Base-by-base conservation (phyloP, 345 rosid species). In the Citropsis articulata region DNA sequence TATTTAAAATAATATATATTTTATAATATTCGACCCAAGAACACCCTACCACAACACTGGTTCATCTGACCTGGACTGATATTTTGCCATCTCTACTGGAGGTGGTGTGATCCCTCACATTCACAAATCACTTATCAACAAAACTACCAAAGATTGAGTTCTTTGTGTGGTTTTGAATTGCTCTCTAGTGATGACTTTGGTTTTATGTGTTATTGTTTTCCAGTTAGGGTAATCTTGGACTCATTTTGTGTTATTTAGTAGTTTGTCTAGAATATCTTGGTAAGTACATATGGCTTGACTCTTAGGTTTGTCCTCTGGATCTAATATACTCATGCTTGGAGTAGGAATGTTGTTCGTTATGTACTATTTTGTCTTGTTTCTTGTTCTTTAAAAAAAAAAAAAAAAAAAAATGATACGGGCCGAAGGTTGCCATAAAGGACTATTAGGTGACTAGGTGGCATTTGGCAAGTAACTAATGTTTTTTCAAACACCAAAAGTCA, bases 71-170 rank as follows among this genome's bases (percentile, higher is more conserved):
- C n/a, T n/a, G n/a, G n/a, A n/a, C n/a, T n/a, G n/a, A n/a, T n/a
- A n/a, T n/a, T n/a, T n/a, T n/a, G n/a, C n/a, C n/a, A n/a, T n/a
- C n/a, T n/a, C n/a, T n/a, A n/a, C n/a, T 19, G 87, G 87, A 64
- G 97, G 97, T 3, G 95, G 95, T 71, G 97, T 93, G 22, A 93
- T 93, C 76, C 97, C 97, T 78, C 97, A 91, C 83, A 93, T 93
- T 79, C 97, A 93, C 89, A 93, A 93, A 85, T 91, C 95, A 56
- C 94, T 91, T 27, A 85, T 91, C 87, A 93, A 93, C 88, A 93
- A 93, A 76, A 84, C 91, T 79, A 81, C 93, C 82, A 91, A 89
- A 81, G 93, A 93, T 6, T 90, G 79, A 90, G 73, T 22, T 69
- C 9, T 45, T 40, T 12, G 22, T 27, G 12, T 4, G 25, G 59